Evolutionary conservation across 116 monocot species (phyloP), one percentile per base, ranked within the genome.

Genomic region (Iris pallida): DNA sequence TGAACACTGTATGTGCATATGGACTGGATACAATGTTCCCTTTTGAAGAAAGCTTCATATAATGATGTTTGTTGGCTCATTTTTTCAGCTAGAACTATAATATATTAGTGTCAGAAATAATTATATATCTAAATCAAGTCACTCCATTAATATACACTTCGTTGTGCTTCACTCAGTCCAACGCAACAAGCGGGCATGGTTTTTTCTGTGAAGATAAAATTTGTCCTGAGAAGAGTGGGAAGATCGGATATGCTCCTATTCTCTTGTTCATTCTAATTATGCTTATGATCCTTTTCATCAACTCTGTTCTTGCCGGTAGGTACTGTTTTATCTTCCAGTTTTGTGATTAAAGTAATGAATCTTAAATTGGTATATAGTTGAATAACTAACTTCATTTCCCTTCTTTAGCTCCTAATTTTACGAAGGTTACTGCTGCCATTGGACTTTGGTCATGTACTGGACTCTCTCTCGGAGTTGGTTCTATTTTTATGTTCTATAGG

Each of bases 401-500:
- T 48, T 20, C 72, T 63, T 1, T 70, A 98, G 97, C 79, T 62
- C 80, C 97, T 47, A 88, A 80, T 72, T 83, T 98, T 78, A 62
- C 81, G 8, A 92, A 81, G 71, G 65, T 97, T 68, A 92, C 89
- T 64, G 87, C 92, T 76, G 68, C 63, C 67, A 76, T 86, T 79
- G 97, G 80, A 65, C 73, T 97, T 44, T 97, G 92, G 92, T 74
- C 78, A n/a, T 97, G 87, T 83, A 75, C 57, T 68, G 84, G 64
- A 46, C 43, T 92, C 69, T 87, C 87, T 81, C 85, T 90, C 83
- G 83, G 74, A 55, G 70, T 81, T 76, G 89, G 59, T 57, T 78
- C 90, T 8, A 45, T 89, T 13, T 59, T 75, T 30, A 92, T 92
- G 97, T 82, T 97, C 65, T 81, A 90, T 66, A 89, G 81, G 78